Percentiles rank a stretch among this genome's conserved stretches.
phyloP scores from a whole-genome alignment of 2,329 filamentous ascomycete genomes.

The Hypoxylon sp. region DNA sequence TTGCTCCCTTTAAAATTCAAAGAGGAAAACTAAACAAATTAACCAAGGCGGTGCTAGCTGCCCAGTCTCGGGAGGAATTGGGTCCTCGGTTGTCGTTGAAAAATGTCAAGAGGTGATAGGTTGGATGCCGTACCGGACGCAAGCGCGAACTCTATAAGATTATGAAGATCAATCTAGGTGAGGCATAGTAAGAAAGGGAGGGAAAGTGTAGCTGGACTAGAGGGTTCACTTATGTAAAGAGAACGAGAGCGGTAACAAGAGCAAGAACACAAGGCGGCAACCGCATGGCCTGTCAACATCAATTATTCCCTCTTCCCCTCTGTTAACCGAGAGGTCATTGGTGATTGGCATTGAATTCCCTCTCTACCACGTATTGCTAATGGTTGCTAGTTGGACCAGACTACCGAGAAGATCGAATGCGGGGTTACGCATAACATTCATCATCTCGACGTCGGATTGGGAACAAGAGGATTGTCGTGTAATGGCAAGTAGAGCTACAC shows the following conservation, averaged over 20 bases:
- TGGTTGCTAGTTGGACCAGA: conserved; percentile 26
- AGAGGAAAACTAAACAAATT: conserved; percentile 17
- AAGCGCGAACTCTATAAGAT: conserved; percentile 27
- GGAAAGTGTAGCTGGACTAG: conserved; percentile 17
- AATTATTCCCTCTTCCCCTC: conserved; percentile 5
- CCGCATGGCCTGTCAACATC: conserved; percentile 8
- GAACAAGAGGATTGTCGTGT: conserved; percentile 20
- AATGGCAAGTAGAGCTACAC: conserved; percentile 21
- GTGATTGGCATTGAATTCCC: conserved; percentile 23
- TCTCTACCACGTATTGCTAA: conserved; percentile 25
- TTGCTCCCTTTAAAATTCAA: conserved; percentile 16
- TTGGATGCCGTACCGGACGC: background rate
- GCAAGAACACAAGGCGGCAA: background rate
- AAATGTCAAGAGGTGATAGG: conserved; percentile 4
- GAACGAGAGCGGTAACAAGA: conserved; percentile 6
- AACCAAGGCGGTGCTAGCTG: background rate
- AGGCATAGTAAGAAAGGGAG: conserved; percentile 9
- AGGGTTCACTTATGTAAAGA: conserved; percentile 25
- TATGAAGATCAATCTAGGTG: conserved; percentile 9
- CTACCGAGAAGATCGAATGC: conserved; percentile 42
- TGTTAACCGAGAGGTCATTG: conserved; percentile 26
- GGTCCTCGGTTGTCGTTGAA: conserved; percentile 31
- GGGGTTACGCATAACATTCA: conserved; percentile 41
- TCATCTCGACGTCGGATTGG: conserved; percentile 36
- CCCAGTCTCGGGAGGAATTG: conserved; percentile 7